Base-by-base conservation (phyloP, 768 basidiomycete genomes). In the Pilatotrama ljubarskyi region DNA sequence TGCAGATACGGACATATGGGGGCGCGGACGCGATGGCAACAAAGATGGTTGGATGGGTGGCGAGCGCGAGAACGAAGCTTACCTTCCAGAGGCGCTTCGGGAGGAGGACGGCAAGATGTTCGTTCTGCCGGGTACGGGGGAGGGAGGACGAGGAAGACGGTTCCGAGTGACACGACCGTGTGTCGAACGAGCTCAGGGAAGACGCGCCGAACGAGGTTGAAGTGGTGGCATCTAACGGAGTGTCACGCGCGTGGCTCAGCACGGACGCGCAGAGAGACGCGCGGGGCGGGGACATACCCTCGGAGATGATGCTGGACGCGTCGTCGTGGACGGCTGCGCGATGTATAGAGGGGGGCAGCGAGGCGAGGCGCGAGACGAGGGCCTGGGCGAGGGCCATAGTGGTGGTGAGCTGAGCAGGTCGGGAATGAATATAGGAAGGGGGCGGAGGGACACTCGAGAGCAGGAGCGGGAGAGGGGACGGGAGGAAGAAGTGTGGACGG, bases 51-150 rank as follows among this genome's bases (percentile, higher is more conserved):
- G 26, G 36, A 40, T 59, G 46, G 51, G 43, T 20, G 32, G 37
- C 36, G 26, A 25, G 37, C 6, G 20, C 38, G 47, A 20, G 14
- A 22, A 20, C 26, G 48, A 59, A 18, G 62, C 66, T 44, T 46
- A 62, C 87, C 84, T 92, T 92, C 91, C 91, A 93, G 38, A 90
- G 80, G 52, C 76, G 74, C 68, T 77, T 84, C 24, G 84, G 82
- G 42, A 92, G 81, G 13, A 91, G 77, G 26, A 92, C 87, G 20
- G 91, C 91, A 25, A 93, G 82, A 66, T 92, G 89, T 72, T 91
- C 86, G 72, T 91, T 89, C 54, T 63, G 61, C 13, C 61, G 9
- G 9, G 52, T 51, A 0, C 74, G 74, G 3, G 66, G 59, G 36
- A 61, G 55, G 51, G 57, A 60, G 15, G 66, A 58, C 1, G 63